Percentiles rank a stretch among this genome's conserved stretches.
These are phyloP conservation scores for Cryptosporidium ryanae DNA, from an alignment of 169 alveolate genomes.

Conservation along the genomic window DNA sequence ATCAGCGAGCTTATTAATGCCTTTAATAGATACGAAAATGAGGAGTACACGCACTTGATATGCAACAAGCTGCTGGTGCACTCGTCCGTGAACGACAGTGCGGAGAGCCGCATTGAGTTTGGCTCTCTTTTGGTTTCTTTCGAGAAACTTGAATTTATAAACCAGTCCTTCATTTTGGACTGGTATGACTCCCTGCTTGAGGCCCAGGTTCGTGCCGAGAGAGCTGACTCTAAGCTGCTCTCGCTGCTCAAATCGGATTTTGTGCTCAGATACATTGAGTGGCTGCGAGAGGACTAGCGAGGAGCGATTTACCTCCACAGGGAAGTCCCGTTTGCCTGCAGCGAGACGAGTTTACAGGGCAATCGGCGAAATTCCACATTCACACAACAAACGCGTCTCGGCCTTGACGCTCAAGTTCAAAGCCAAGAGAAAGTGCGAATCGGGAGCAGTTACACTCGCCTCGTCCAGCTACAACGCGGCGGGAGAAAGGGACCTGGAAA, in stretches of 20 bases:
- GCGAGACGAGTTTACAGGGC: no score
- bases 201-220: not conserved
- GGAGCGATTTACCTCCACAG: no score
- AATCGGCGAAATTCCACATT: no score
- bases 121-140: slow-evolving; percentile 66
- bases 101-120: not conserved
- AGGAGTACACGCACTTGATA: slow-evolving; percentile 8
- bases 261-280: slow-evolving; percentile 27
- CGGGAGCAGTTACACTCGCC: no score
- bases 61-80: slow-evolving; percentile 9
- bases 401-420: no score
- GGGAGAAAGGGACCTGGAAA: slow-evolving; percentile 59
- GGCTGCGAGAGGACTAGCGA: slow-evolving; percentile 32
- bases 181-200: slow-evolving; percentile 37
- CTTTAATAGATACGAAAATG: slow-evolving; percentile 48
- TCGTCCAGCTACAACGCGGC: no score
- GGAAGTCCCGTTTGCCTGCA: no score
- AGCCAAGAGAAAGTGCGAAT: no score
- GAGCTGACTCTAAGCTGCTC: not conserved
- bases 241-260: slow-evolving; percentile 38
- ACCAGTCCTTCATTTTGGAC: slow-evolving; percentile 36
- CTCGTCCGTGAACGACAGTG: not conserved
- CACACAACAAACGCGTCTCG: no score
- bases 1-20: slow-evolving; percentile 34
- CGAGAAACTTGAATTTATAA: slow-evolving; percentile 38